These are phyloP conservation scores for Arabidopsis lyrata DNA, from an alignment of 441 rosid genomes.

Conservation along the genomic window DNA sequence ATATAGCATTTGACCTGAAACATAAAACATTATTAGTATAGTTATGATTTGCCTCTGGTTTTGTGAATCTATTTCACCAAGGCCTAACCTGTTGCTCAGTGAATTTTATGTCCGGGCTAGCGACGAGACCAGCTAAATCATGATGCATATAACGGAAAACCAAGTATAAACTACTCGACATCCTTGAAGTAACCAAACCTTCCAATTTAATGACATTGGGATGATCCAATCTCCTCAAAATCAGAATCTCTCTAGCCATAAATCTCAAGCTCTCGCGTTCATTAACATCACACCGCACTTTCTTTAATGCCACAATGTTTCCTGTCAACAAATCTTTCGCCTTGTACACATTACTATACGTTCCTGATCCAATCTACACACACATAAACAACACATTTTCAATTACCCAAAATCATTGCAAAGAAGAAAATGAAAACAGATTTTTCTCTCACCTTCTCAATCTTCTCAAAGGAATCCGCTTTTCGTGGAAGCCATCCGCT, in stretches of 20 bases:
- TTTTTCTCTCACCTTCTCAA: slow-evolving; percentile 72
- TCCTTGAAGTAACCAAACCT: slow-evolving; percentile 95
- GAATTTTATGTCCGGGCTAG: slow-evolving; percentile 82
- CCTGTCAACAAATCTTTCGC: slow-evolving; percentile 85
- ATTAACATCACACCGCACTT: slow-evolving; percentile 81
- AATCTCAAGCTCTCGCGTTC: slow-evolving; percentile 92
- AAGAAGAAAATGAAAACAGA: slow-evolving; percentile 18
- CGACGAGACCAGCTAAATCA: slow-evolving; percentile 92
- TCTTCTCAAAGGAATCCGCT: slow-evolving; percentile 94
- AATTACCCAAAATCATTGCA: slow-evolving; percentile 7
- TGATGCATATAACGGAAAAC: slow-evolving; percentile 93
- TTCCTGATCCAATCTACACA: slow-evolving; percentile 89
- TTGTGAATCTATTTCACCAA: slow-evolving; percentile 13
- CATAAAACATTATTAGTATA: not conserved
- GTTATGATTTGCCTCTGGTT: not conserved
- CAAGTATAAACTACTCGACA: slow-evolving; percentile 94
- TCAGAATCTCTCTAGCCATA: slow-evolving; percentile 96
- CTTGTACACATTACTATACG: slow-evolving; percentile 96
- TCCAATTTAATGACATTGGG: slow-evolving; percentile 89
- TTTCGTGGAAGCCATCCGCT: slow-evolving; percentile 91
- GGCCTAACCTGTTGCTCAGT: slow-evolving; percentile 78
- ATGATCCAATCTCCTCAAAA: slow-evolving; percentile 86
- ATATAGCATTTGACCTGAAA: slow-evolving; percentile 88
- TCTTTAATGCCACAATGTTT: slow-evolving; percentile 89
- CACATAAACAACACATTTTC: slow-evolving; percentile 20